Percentiles rank a stretch among this genome's conserved stretches.
Evolutionary conservation across 176 grass and related monocot species (phyloP).

Genomic region (Aegilops tauschii): DNA sequence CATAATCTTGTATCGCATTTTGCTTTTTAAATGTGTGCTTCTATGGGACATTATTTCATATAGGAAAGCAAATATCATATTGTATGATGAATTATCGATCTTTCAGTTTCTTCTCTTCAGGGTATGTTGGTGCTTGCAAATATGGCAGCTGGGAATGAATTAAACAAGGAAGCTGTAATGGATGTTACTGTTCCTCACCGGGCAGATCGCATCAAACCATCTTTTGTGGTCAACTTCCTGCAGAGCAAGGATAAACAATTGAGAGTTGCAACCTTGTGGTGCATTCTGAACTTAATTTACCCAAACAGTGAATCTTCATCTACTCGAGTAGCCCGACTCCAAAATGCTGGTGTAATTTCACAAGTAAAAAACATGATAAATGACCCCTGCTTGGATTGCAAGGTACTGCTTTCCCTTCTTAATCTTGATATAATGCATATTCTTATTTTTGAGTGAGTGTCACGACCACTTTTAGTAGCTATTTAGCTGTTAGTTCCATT

Average conservation of each 20-base stretch:
- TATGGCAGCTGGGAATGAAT: slow-evolving; percentile 63
- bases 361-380: slow-evolving; percentile 88
- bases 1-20: not conserved
- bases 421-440: not conserved
- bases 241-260: slow-evolving; percentile 80
- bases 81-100: not conserved
- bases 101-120: slow-evolving; percentile 47
- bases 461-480: not conserved
- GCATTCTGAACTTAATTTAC: slow-evolving; percentile 73
- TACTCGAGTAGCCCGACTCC: slow-evolving; percentile 53
- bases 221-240: slow-evolving; percentile 64
- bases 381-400: slow-evolving; percentile 93
- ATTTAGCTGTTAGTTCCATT: slow-evolving; percentile 15
- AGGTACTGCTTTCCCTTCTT: slow-evolving; percentile 44
- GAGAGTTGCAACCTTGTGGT: slow-evolving; percentile 80
- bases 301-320: slow-evolving; percentile 51
- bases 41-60: not conserved
- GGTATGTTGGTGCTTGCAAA: slow-evolving; percentile 91
- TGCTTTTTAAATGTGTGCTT: slow-evolving; percentile 1
- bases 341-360: slow-evolving; percentile 69
- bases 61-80: not conserved
- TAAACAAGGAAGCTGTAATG: slow-evolving; percentile 66
- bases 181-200: slow-evolving; percentile 50
- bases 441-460: not conserved
- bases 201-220: slow-evolving; percentile 21